A percentile compares a stretch with the other conserved stretches of the same genome.
Conservation (phyloP, 1,284 basidiomycete species). For the Ganoderma lingzhi region DNA sequence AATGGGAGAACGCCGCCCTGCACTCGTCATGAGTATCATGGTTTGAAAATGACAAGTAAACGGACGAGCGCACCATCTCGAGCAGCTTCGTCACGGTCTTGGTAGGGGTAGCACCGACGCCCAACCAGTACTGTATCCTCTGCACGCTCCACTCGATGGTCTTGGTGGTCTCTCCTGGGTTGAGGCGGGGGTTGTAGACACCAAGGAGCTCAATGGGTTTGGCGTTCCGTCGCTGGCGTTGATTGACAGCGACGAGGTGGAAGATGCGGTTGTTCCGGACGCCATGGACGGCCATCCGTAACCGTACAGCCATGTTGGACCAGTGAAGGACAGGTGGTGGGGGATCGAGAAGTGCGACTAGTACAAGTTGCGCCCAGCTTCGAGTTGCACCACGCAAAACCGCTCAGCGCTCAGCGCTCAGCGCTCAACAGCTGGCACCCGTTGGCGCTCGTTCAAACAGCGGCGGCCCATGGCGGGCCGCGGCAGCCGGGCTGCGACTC, state of each 20-base stretch:
- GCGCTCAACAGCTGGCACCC: too few relatives aligned
- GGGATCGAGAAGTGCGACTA: too few relatives aligned
- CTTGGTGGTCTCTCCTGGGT: constrained; percentile 63
- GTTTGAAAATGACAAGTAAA: constrained; percentile 3
- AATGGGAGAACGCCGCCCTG: constrained; percentile 47
- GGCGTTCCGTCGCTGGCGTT: constrained; percentile 82
- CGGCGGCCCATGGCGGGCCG: too few relatives aligned
- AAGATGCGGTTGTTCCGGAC: constrained; percentile 82
- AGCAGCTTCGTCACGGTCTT: constrained; percentile 82
- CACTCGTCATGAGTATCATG: constrained; percentile 33
- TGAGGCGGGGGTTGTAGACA: constrained; percentile 80
- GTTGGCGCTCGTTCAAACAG: too few relatives aligned
- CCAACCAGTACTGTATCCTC: constrained; percentile 90
- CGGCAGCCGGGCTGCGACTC: too few relatives aligned
- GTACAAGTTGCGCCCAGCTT: too few relatives aligned
- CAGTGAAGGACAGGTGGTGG: neutral
- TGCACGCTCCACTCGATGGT: constrained; percentile 90
- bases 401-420: too few relatives aligned
- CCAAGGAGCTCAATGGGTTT: constrained; percentile 92
- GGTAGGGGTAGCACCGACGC: constrained; percentile 85
- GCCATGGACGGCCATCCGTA: constrained; percentile 90
- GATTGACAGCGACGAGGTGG: constrained; percentile 89
- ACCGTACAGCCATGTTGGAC: constrained; percentile 78
- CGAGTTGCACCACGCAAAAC: too few relatives aligned
- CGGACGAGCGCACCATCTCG: constrained; percentile 70